Percentiles rank a stretch among this genome's conserved stretches.
These are phyloP conservation scores for Lindgomyces ingoldianus DNA, from an alignment of 495 filamentous ascomycete genomes.

Conservation along the genomic window DNA sequence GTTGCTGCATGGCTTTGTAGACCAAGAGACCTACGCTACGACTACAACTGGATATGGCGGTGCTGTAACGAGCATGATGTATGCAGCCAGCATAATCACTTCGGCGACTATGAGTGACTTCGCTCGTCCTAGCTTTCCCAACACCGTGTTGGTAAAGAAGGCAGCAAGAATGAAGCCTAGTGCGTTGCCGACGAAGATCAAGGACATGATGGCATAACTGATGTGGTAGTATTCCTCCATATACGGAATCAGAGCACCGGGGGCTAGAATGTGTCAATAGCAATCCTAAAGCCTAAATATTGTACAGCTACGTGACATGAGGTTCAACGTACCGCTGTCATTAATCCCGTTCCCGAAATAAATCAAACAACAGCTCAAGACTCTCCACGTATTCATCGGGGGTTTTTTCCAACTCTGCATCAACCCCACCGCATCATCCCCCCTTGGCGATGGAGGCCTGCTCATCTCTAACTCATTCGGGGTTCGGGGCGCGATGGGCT, in stretches of 20 bases:
- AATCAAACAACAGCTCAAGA: conserved; percentile 50
- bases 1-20: background rate
- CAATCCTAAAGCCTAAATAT: background rate
- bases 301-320: conserved; percentile 47
- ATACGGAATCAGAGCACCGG: conserved; percentile 74
- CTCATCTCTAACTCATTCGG: conserved; percentile 59
- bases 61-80: conserved; percentile 62
- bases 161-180: conserved; percentile 74
- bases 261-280: conserved; percentile 46
- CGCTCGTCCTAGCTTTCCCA: conserved; percentile 60
- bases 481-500: conserved; percentile 45
- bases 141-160: conserved; percentile 60
- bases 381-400: conserved; percentile 52
- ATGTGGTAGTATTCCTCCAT: conserved; percentile 72
- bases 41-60: conserved; percentile 71
- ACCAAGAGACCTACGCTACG: conserved; percentile 43
- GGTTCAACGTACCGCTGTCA: conserved; percentile 51
- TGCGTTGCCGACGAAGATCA: conserved; percentile 79
- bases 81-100: conserved; percentile 53
- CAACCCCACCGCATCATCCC: conserved; percentile 45
- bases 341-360: conserved; percentile 50
- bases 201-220: conserved; percentile 70
- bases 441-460: conserved; percentile 48
- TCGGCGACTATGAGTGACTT: conserved; percentile 61
- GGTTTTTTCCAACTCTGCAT: conserved; percentile 57